These are phyloP conservation scores for Termitomyces sp. DNA, from an alignment of 768 basidiomycete species.

Conservation along the genomic window DNA sequence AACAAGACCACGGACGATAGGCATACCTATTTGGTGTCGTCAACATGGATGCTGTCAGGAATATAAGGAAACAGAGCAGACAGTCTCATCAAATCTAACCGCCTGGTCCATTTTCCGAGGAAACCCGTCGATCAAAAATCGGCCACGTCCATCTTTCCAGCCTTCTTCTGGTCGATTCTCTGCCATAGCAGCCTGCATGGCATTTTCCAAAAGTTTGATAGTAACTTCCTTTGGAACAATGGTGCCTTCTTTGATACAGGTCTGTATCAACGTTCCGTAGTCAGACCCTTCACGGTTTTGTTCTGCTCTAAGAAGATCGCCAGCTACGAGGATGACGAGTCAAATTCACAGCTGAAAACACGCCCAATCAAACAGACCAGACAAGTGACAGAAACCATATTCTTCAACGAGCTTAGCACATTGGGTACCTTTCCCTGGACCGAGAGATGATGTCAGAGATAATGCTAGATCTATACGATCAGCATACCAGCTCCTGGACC, in stretches of 20 bases:
- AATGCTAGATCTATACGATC: constrained; percentile 1
- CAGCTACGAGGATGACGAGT: constrained; percentile 47
- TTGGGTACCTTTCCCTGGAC: constrained; percentile 91
- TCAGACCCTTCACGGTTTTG: constrained; percentile 81
- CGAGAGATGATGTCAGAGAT: neutral
- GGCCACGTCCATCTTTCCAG: constrained; percentile 68
- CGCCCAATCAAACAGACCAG: constrained; percentile 46
- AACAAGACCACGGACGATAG: constrained; percentile 74
- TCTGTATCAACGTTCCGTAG: constrained; percentile 80
- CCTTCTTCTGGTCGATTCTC: constrained; percentile 37
- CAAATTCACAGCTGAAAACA: neutral
- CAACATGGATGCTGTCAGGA: neutral
- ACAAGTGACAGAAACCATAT: constrained; percentile 89
- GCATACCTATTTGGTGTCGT: constrained; percentile 56
- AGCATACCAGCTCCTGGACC: constrained; percentile 87
- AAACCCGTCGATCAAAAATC: constrained; percentile 96
- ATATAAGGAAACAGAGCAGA: constrained; percentile 25
- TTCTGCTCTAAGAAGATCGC: constrained; percentile 95
- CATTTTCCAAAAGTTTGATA: constrained; percentile 89
- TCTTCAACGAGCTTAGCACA: constrained; percentile 79
- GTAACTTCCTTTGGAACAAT: constrained; percentile 98
- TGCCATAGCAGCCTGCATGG: constrained; percentile 65
- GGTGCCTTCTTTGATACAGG: constrained; percentile 83
- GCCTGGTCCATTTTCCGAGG: constrained; percentile 99
- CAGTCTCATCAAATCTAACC: constrained; percentile 80